These are phyloP conservation scores for Trichoderma semiorbis DNA, from an alignment of 2,329 filamentous ascomycete species.

Conservation along the genomic window DNA sequence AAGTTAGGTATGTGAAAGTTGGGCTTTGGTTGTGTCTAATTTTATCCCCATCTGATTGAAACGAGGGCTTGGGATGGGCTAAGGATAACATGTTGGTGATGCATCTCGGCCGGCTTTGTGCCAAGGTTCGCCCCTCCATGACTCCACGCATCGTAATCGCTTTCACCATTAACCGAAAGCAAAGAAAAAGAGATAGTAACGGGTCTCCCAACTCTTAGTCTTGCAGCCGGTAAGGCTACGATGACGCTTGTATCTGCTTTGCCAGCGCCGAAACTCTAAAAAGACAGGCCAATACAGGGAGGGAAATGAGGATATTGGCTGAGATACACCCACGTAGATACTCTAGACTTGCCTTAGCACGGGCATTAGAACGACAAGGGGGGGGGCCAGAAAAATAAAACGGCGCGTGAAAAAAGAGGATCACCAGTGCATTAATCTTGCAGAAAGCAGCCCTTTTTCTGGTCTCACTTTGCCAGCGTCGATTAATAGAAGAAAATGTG, in stretches of 20 bases:
- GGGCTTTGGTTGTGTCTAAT: neutral
- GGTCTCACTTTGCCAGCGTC: neutral
- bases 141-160: neutral
- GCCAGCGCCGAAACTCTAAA: neutral
- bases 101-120: neutral
- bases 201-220: neutral
- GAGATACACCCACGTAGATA: neutral
- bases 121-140: neutral
- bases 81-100: neutral
- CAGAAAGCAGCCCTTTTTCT: neutral
- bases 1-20: neutral
- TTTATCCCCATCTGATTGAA: neutral
- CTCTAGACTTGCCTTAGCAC: neutral
- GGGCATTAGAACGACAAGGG: neutral
- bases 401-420: neutral
- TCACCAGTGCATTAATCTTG: neutral
- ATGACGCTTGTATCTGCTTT: neutral
- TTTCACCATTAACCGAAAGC: neutral
- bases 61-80: neutral
- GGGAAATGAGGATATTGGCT: neutral
- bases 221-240: neutral
- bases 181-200: neutral
- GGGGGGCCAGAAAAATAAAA: neutral
- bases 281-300: neutral
- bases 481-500: neutral